phyloP scores from a whole-genome alignment of 129 eudicot genomes.

The Daucus carota region DNA sequence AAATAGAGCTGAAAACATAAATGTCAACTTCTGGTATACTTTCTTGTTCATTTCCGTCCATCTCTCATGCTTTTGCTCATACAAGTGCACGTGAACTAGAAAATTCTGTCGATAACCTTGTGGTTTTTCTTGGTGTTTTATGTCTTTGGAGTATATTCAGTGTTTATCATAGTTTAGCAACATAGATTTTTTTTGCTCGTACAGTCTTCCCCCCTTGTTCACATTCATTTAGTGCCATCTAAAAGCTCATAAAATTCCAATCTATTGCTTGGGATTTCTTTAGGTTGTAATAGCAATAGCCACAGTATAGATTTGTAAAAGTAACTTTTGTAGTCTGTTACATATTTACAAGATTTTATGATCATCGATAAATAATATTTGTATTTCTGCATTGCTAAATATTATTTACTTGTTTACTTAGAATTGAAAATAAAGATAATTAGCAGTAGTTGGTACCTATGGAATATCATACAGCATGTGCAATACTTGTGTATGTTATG shows the following conservation, averaged over 20 bases:
- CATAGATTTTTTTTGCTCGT: not conserved
- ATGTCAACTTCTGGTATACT: not conserved
- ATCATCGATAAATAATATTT: not conserved
- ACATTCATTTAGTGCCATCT: not conserved
- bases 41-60: not conserved
- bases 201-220: not conserved
- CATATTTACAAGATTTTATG: not conserved
- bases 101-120: not conserved
- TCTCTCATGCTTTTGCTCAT: not conserved
- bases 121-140: not conserved
- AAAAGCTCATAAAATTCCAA: not conserved
- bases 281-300: not conserved
- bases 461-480: too few species aligned
- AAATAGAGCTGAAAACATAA: conserved; percentile 2
- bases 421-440: too few species aligned
- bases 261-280: not conserved
- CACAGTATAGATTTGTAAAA: not conserved
- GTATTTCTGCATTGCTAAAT: not conserved
- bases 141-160: not conserved
- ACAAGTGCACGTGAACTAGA: not conserved
- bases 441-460: too few species aligned
- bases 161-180: not conserved
- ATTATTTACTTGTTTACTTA: not conserved
- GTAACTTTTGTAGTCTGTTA: not conserved
- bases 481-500: too few species aligned